Base-by-base conservation (phyloP, 139 green algal species). In the Gonium pectorale region DNA sequence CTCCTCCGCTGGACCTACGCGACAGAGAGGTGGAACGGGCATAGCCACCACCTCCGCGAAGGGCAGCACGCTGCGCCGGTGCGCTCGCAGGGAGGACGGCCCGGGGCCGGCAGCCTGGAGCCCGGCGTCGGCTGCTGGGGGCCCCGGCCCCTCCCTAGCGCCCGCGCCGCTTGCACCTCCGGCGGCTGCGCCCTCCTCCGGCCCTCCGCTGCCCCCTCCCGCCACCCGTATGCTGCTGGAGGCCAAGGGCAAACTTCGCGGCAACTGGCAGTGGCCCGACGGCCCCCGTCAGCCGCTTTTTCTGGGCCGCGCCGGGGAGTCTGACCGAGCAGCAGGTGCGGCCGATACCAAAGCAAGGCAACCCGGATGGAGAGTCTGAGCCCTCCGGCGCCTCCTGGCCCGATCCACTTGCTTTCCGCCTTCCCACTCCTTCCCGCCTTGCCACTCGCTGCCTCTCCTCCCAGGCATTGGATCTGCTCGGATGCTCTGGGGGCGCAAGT, bases 221-320 rank as follows among this genome's bases (percentile, higher is more conserved):
- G n/a, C n/a, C n/a, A n/a, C n/a, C n/a, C n/a, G n/a, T n/a, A n/a
- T 69, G 62, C 11, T 69, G 62, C n/a, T 69, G n/a, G 62, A 69
- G 62, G 62, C 31, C 11, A 29, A n/a, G n/a, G 62, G 62, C n/a
- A 43, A 17, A 7, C 7, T 69, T 0, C 7, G 11, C n/a, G 62
- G 62, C 3, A 69, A 41, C 62, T 29, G 6, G 6, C n/a, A 21
- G 8, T 69, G 62, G 62, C 62, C 62, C 11, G 62, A 69, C 8
- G 62, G 62, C 62, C 9, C 62, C 62, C 26, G 62, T 69, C 62
- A 69, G 62, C 31, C 62, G 62, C 0, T 69, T 69, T n/a, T 69
- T 33, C 31, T n/a, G 40, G 62, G 62, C 62, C 7, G 62, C 62
- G 7, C 62, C 62, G 9, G 62, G 62, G 62, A 5, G 41, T 13